A percentile compares a stretch with the other conserved stretches of the same genome.
Evolutionary conservation across 495 filamentous ascomycete genomes (phyloP).

Genomic region (Xylaria sp.): DNA sequence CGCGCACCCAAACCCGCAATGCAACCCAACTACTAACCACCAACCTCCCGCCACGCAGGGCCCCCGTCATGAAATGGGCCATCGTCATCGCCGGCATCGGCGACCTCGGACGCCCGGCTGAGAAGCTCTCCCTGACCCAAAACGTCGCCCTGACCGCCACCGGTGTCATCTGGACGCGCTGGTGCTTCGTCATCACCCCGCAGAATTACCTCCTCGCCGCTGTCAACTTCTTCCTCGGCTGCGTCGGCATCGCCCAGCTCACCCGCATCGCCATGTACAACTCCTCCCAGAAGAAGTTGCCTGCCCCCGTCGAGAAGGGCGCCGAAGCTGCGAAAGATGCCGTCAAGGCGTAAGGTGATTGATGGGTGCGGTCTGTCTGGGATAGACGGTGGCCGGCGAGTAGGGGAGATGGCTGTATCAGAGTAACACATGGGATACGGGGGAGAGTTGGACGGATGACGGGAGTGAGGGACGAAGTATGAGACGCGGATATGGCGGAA

Average conservation of each 20-base stretch:
- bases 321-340: slow-evolving; percentile 44
- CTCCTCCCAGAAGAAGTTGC: slow-evolving; percentile 60
- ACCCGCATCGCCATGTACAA: slow-evolving; percentile 75
- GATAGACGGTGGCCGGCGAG: background rate
- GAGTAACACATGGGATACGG: background rate
- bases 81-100: slow-evolving; percentile 90
- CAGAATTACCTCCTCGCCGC: slow-evolving; percentile 88
- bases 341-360: slow-evolving; percentile 7
- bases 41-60: slow-evolving; percentile 59
- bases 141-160: slow-evolving; percentile 87
- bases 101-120: slow-evolving; percentile 91
- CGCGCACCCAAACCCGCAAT: background rate
- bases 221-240: slow-evolving; percentile 97
- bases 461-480: background rate
- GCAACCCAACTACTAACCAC: no score
- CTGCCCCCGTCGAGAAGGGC: slow-evolving; percentile 43
- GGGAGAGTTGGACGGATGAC: background rate
- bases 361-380: background rate
- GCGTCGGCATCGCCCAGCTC: slow-evolving; percentile 84
- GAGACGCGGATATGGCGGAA: background rate
- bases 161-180: slow-evolving; percentile 97
- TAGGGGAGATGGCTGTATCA: background rate
- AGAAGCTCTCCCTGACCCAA: slow-evolving; percentile 89
- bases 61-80: slow-evolving; percentile 97
- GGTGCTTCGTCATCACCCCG: slow-evolving; percentile 97